Conservation (phyloP, 768 basidiomycete genomes). For the Porpolomopsis calyptriformis region DNA sequence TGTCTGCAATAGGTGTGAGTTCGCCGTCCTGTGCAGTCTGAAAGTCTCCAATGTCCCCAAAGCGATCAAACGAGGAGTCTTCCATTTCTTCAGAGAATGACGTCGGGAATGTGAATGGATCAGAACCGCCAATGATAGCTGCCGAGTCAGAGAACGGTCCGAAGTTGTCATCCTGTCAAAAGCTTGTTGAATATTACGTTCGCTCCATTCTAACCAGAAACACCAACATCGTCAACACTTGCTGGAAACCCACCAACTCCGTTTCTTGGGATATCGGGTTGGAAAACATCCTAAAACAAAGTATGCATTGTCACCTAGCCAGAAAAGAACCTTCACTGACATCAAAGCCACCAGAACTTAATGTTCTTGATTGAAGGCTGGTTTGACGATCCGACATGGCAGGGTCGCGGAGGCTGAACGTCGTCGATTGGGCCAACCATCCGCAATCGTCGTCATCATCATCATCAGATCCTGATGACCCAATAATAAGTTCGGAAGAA, state of each 20-base stretch:
- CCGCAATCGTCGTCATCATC: slow-evolving; percentile 74
- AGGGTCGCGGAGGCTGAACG: slow-evolving; percentile 46
- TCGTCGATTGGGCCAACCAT: slow-evolving; percentile 71
- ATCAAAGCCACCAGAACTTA: slow-evolving; percentile 39
- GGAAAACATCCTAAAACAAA: slow-evolving; percentile 40
- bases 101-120: slow-evolving; percentile 51
- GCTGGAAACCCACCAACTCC: slow-evolving; percentile 40
- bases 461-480: slow-evolving; percentile 31
- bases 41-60: slow-evolving; percentile 78
- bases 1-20: slow-evolving; percentile 54
- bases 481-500: slow-evolving; percentile 46
- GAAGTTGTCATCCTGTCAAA: slow-evolving; percentile 44
- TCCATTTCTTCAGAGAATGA: slow-evolving; percentile 55
- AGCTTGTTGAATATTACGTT: slow-evolving; percentile 4
- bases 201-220: background rate
- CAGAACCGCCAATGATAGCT: slow-evolving; percentile 21
- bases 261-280: slow-evolving; percentile 24
- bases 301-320: background rate
- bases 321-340: slow-evolving; percentile 27
- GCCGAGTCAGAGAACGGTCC: slow-evolving; percentile 72
- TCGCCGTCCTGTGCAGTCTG: slow-evolving; percentile 40
- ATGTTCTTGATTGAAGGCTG: slow-evolving; percentile 32
- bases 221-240: slow-evolving; percentile 40
- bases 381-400: slow-evolving; percentile 39
- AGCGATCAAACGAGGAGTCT: slow-evolving; percentile 58